Percentiles rank a stretch among this genome's conserved stretches.
These are phyloP conservation scores for Colletotrichum abscissum DNA, from an alignment of 2,329 filamentous ascomycete species.

Conservation along the genomic window DNA sequence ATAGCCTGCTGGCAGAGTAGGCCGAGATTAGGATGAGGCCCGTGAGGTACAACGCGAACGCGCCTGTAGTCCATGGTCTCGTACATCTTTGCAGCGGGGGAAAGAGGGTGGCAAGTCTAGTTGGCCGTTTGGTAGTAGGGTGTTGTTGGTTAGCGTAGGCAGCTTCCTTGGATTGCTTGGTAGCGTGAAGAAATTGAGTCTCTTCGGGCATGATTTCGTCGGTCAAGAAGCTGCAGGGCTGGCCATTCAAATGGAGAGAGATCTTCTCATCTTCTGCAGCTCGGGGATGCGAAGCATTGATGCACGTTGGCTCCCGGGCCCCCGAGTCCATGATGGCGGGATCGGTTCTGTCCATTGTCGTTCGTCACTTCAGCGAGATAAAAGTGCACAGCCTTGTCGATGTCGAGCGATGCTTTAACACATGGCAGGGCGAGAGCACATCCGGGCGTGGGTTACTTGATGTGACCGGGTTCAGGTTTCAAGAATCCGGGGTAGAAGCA, in stretches of 20 bases:
- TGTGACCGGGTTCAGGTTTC: conserved; percentile 4
- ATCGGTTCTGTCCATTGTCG: neutral
- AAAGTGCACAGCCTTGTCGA: conserved; percentile 22
- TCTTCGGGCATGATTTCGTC: conserved; percentile 27
- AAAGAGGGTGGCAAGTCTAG: neutral
- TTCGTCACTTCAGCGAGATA: neutral
- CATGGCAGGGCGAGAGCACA: conserved; percentile 14
- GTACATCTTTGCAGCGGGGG: conserved; percentile 12
- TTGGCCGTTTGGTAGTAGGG: neutral
- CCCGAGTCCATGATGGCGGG: conserved; percentile 28
- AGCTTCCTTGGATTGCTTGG: neutral
- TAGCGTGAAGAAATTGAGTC: conserved; percentile 13
- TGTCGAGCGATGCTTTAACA: conserved; percentile 19
- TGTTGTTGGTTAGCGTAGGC: neutral
- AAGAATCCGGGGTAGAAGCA: conserved; percentile 30
- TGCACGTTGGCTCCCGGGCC: conserved; percentile 25
- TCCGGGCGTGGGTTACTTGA: conserved; percentile 3
- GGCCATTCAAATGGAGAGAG: conserved; percentile 30
- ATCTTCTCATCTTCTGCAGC: conserved; percentile 20
- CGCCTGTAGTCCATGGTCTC: conserved; percentile 24
- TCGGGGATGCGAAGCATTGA: conserved; percentile 34
- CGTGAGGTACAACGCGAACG: conserved; percentile 32
- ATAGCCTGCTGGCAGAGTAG: conserved; percentile 33
- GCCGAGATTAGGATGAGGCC: conserved; percentile 34
- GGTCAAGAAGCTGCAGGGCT: conserved; percentile 34